Percentiles rank a stretch among this genome's conserved stretches.
Conservation (phyloP, 106 monocot genomes). For the Dendrobium nobile region DNA sequence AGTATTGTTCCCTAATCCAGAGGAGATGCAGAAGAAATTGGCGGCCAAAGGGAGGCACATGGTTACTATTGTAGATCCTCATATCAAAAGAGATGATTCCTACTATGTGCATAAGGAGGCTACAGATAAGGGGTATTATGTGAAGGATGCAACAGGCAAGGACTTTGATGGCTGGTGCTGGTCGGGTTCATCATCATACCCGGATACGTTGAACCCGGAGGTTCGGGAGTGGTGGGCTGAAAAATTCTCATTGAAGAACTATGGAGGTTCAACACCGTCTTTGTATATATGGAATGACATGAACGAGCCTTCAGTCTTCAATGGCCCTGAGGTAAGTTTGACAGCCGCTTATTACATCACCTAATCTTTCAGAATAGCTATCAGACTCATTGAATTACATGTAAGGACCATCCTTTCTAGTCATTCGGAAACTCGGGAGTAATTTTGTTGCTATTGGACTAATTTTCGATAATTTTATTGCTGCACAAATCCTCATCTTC, state of each 20-base stretch:
- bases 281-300: slow-evolving; percentile 98
- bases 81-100: slow-evolving; percentile 81
- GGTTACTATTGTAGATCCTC: slow-evolving; percentile 97
- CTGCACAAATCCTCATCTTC: no score
- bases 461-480: no score
- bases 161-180: slow-evolving; percentile 99
- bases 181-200: slow-evolving; percentile 93
- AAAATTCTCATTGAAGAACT: slow-evolving; percentile 72
- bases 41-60: slow-evolving; percentile 72
- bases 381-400: neutral
- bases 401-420: neutral
- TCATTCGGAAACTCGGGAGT: neutral
- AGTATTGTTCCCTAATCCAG: slow-evolving; percentile 67
- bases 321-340: slow-evolving; percentile 86
- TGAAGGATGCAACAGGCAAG: slow-evolving; percentile 74
- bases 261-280: slow-evolving; percentile 78
- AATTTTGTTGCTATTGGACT: neutral
- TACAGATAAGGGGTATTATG: slow-evolving; percentile 87
- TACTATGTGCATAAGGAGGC: slow-evolving; percentile 76
- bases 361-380: neutral
- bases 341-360: neutral
- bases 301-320: slow-evolving; percentile 99
- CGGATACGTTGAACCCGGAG: slow-evolving; percentile 80
- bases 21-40: slow-evolving; percentile 82
- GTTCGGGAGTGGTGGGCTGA: slow-evolving; percentile 95